Evolutionary conservation across 2,329 filamentous ascomycete species (phyloP).

Genomic region (Pyricularia pennisetigena): DNA sequence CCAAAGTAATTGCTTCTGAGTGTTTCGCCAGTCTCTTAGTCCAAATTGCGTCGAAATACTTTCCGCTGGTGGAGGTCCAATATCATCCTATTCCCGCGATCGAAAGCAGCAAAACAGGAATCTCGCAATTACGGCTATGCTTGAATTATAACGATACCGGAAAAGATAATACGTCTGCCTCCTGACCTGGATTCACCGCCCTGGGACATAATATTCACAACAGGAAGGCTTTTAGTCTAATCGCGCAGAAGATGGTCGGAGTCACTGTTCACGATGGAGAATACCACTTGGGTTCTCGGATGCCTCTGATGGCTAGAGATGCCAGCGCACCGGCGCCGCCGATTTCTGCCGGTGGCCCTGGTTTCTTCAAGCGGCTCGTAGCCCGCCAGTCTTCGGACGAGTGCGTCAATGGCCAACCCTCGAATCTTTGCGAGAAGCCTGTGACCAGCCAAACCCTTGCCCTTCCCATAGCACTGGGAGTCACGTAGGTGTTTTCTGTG

Average conservation of each 20-base stretch:
- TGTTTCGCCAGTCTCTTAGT: not conserved
- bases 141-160: not conserved
- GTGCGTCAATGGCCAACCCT: constrained; percentile 14
- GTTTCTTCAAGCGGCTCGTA: not conserved
- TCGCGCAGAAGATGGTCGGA: not conserved
- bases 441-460: constrained; percentile 43
- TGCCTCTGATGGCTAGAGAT: constrained; percentile 13
- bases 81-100: not conserved
- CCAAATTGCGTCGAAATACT: not conserved
- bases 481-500: constrained; percentile 49
- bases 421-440: constrained; percentile 50
- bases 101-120: not conserved
- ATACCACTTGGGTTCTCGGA: constrained; percentile 16
- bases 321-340: no score
- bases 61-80: not conserved
- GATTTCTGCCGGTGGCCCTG: not conserved
- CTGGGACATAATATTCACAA: not conserved
- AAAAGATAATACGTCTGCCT: not conserved
- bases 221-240: not conserved
- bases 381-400: not conserved
- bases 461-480: constrained; percentile 57
- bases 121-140: not conserved
- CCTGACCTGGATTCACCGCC: not conserved
- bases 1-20: not conserved
- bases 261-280: constrained; percentile 9